Base-by-base conservation (phyloP, 2,329 filamentous ascomycete genomes). In the Epichloe bromicola region DNA sequence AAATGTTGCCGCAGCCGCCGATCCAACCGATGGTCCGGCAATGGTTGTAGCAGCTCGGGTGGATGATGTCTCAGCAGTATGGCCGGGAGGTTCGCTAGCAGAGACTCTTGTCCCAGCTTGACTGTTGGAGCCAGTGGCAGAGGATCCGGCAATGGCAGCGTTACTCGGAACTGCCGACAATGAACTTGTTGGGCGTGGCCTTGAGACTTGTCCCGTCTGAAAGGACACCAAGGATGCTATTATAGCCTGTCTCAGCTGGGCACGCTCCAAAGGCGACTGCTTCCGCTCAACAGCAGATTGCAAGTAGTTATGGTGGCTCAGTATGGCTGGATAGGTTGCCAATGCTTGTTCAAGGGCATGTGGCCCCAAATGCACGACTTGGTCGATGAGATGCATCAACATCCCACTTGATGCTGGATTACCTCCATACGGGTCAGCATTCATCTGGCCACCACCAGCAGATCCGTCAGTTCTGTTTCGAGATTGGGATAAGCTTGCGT, bases 331-430 rank as follows among this genome's bases (percentile, higher is more conserved):
- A 52, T 77, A 73, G 3, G 62, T 69, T 0, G 63, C 55, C 30
- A 81, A 60, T 1, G 71, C 70, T 40, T 72, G 67, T 33, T 71
- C 66, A 8, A 81, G 64, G 4, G 71, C 69, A 3, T 60, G 61
- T 0, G 70, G 69, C 0, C 79, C 80, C 48, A 73, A 70, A 0
- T 74, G 70, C 0, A 83, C 69, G 14, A 73, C 65, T 5, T 68
- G 63, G 51, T 83, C 76, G 48, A 83, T 79, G 53, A 80, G 63
- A 10, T 69, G 66, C 37, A 66, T 71, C 49, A 76, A 75, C 3
- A 71, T 70, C n/a, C 64, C 60, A 10, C 67, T 62, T 6, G 69
- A 45, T 30, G 36, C 49, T 36, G 11, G 51, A 43, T 8, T 52
- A 2, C 39, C 47, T 37, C 46, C 45, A 26, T 47, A 38, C 11